phyloP scores from a whole-genome alignment of 805 yeast genomes.

The Torulaspora microellipsoides region DNA sequence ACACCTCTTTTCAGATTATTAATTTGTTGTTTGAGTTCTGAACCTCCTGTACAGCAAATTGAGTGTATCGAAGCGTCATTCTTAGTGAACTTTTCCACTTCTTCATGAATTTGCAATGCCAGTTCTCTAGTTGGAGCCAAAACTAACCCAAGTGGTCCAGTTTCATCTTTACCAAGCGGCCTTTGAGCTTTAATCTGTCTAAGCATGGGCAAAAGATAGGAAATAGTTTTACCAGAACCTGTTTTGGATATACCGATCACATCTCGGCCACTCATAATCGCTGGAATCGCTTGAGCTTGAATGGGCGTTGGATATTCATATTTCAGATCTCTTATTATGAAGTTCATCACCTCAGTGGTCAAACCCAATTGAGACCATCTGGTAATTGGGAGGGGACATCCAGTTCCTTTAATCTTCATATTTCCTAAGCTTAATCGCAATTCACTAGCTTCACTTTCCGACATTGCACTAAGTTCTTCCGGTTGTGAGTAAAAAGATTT shows the following conservation, averaged over 20 bases:
- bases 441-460: constrained; percentile 52
- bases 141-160: constrained; percentile 75
- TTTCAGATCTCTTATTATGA: constrained; percentile 46
- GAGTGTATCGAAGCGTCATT: constrained; percentile 41
- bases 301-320: constrained; percentile 76
- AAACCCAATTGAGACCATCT: constrained; percentile 83
- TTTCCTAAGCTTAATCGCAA: constrained; percentile 54
- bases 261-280: constrained; percentile 85
- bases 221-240: constrained; percentile 92
- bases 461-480: constrained; percentile 44
- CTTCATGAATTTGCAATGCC: constrained; percentile 76
- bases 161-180: constrained; percentile 42
- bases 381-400: constrained; percentile 59
- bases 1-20: constrained; percentile 72
- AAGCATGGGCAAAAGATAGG: constrained; percentile 78
- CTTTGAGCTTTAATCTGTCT: constrained; percentile 78
- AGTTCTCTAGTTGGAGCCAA: constrained; percentile 91
- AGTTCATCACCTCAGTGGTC: constrained; percentile 51
- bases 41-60: constrained; percentile 88
- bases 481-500: constrained; percentile 63
- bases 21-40: constrained; percentile 76
- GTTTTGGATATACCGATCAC: constrained; percentile 93
- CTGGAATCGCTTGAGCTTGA: constrained; percentile 87
- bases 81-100: constrained; percentile 51
- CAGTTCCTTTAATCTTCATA: constrained; percentile 58